Evolutionary conservation across 805 yeast genomes (phyloP), one percentile per base, ranked within the genome.

Genomic region (Maudiozyma saulgeensis): DNA sequence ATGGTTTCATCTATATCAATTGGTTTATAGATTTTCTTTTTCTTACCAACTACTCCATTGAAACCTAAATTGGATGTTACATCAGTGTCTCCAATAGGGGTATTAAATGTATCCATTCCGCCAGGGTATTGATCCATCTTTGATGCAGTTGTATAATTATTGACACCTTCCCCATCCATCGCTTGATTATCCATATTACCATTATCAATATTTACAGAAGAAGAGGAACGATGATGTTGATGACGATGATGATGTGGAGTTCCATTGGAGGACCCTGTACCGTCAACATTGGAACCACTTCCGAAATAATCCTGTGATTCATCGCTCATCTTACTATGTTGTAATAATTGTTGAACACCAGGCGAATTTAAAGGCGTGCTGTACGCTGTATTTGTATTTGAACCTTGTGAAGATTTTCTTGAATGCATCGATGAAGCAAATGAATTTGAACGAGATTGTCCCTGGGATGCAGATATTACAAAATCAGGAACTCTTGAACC

Each of bases 1-100:
- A 93, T 93, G 45, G 87, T 73, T 61, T 87, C 95, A 68, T 93
- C 99, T 43, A 93, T 76, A 63, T 90, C 81, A 18, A 72, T 50
- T 4, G 69, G 66, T 42, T 60, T 68, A 16, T 55, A 51, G 15
- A 44, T 52, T 48, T 54, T 69, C 51, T 56, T 67, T 46, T 54
- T 51, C 41, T 25, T 35, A n/a, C 42, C 46, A 41, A 41, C 48
- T 8, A 43, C 39, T 9, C 23, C 41, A 26, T 28, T 23, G 4
- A 41, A 23, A 41, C 43, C 32, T n/a, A 41, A 11, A 23, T n/a
- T 18, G 6, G 43, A 23, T 7, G 32, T 13, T 9, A 15, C 18
- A 28, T 41, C 43, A 25, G 18, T 41, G 15, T 41, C 32, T 23
- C 32, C 43, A 7, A 41, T 23, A 7, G 43, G 43, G 15, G 43